Percentiles rank a stretch among this genome's conserved stretches.
These are phyloP conservation scores for Penicillium canescens DNA, from an alignment of 495 filamentous ascomycete genomes.

Conservation along the genomic window DNA sequence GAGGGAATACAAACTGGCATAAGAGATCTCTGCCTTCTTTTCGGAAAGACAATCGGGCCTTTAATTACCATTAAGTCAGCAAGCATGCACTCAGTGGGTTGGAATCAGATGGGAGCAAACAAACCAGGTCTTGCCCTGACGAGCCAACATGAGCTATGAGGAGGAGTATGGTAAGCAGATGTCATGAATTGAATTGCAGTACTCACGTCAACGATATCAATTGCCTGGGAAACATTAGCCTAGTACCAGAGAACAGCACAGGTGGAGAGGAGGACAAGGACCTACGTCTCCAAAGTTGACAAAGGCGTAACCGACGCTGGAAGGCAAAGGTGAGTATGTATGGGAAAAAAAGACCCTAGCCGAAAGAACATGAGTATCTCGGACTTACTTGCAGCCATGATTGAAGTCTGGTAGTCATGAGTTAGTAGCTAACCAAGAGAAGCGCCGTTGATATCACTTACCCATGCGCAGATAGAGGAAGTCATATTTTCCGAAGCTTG, in stretches of 20 bases:
- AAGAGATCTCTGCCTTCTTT: constrained; percentile 88
- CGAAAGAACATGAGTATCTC: not conserved
- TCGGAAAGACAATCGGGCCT: constrained; percentile 69
- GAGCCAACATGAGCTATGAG: constrained; percentile 68
- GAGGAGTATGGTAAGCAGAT: constrained; percentile 23
- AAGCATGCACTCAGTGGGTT: constrained; percentile 1
- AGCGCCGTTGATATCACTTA: constrained; percentile 24
- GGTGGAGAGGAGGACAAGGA: not conserved
- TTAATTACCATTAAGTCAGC: not conserved
- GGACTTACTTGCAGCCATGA: constrained; percentile 77
- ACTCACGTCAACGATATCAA: constrained; percentile 72
- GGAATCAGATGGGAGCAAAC: constrained; percentile 4
- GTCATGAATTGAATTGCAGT: not conserved
- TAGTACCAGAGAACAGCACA: not conserved
- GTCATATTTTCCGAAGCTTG: constrained; percentile 79
- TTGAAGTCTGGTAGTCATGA: constrained; percentile 61
- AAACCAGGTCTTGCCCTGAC: constrained; percentile 71
- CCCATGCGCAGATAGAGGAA: constrained; percentile 94
- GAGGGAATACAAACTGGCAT: constrained; percentile 70
- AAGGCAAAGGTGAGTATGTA: constrained; percentile 11
- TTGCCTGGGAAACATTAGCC: constrained; percentile 51
- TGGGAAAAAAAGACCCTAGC: no score
- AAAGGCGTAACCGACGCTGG: constrained; percentile 95
- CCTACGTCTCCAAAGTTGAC: constrained; percentile 88
- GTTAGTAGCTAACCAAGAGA: not conserved